Base-by-base conservation (phyloP, 2,329 filamentous ascomycete genomes). In the Fusarium agapanthi region DNA sequence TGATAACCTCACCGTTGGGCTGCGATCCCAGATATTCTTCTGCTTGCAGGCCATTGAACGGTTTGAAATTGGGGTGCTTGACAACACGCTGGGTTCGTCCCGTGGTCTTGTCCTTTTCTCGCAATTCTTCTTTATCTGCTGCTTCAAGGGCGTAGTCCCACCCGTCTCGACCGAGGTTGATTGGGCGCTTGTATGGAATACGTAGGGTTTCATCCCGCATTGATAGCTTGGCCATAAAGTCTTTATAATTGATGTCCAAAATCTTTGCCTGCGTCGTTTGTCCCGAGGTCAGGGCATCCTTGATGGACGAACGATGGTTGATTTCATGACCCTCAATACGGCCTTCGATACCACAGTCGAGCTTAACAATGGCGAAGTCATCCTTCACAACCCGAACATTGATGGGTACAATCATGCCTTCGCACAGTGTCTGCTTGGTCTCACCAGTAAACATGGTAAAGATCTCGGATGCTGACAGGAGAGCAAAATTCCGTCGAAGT, bases 371-470 rank as follows among this genome's bases (percentile, higher is more conserved):
- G 70, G 97, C 93, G 81, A 97, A 97, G 78, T 97, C 94, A 65
- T 95, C 92, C 79, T 95, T 95, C 61, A 95, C 94, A 37, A 96
- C 89, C 70, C 95, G 93, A 74, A 98, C 92, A 58, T 93, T 93
- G 70, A 97, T 93, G 1, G 96, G 92, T 11, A 99, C 89, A 72
- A 98, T 93, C 95, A 98, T 98, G 75, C 93, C 93, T 77, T 95
- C 93, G 58, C 90, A 89, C 15, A 99, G 85, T 1, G 94, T 93
- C 2, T 96, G 92, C 66, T 89, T 87, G 2, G 94, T 98, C 83
- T 99, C 96, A 65, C 95, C 96, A 7, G 96, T 98, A 61, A 98
- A 90, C 92, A 98, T 98, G 43, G 95, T 96, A 82, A 98, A 99
- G 67, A 97, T 90, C 75, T 97, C 94, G 28, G 95, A 91, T 1